These are phyloP conservation scores for Tilletia indica DNA, from an alignment of 1,284 basidiomycete species.

Conservation along the genomic window DNA sequence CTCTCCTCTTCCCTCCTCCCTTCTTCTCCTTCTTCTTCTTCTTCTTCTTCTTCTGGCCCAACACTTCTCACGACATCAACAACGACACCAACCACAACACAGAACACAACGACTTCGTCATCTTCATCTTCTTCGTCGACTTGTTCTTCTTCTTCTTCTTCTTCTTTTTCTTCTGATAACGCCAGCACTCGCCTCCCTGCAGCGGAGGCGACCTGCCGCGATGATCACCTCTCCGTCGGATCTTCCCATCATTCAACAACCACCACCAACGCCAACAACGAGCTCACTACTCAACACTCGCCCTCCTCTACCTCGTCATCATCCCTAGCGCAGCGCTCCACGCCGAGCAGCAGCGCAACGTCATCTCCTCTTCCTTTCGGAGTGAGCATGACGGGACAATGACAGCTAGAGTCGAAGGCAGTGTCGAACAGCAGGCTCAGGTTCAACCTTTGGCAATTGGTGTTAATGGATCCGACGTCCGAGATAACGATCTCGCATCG, in stretches of 20 bases:
- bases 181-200: conserved; percentile 51
- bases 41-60: conserved; percentile 26
- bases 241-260: conserved; percentile 19
- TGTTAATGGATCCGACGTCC: background rate
- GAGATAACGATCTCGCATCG: background rate
- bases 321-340: conserved; percentile 1
- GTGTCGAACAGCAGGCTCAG: background rate
- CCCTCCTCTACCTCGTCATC: background rate
- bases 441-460: background rate
- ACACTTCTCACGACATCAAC: conserved; percentile 36
- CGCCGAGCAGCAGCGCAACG: conserved; percentile 12
- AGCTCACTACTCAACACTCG: no score
- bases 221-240: conserved; percentile 15
- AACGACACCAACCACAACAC: conserved; percentile 28
- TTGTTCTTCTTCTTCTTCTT: no score
- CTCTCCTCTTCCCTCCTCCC: background rate
- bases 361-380: background rate
- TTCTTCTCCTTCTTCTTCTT: background rate
- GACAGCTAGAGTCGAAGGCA: no score
- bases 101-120: conserved; percentile 27
- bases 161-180: conserved; percentile 2
- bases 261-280: background rate
- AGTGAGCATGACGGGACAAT: background rate
- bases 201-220: conserved; percentile 50
- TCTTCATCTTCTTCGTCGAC: no score